These are phyloP conservation scores for Groenewaldozyma salmanticensis DNA, from an alignment of 805 yeast species.

Conservation along the genomic window DNA sequence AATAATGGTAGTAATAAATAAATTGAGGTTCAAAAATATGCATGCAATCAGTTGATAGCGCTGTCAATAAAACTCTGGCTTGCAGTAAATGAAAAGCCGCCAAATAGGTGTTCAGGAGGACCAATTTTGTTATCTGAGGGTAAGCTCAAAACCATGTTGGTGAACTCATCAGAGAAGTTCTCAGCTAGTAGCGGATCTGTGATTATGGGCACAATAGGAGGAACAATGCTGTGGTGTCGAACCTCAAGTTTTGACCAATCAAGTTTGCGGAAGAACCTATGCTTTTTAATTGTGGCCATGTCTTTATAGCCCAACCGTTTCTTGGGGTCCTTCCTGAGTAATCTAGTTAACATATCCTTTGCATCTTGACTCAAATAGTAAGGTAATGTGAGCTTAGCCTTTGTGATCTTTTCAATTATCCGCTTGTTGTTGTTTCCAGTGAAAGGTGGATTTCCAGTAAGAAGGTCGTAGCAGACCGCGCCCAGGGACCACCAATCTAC, in stretches of 20 bases:
- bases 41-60: too few species aligned
- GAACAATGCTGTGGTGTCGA: constrained; percentile 40
- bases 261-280: constrained; percentile 66
- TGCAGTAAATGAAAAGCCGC: constrained; percentile 32
- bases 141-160: constrained; percentile 38
- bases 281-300: constrained; percentile 43
- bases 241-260: constrained; percentile 53
- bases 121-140: background rate
- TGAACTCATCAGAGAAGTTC: constrained; percentile 73
- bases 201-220: constrained; percentile 77
- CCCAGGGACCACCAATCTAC: constrained; percentile 95
- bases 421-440: constrained; percentile 72
- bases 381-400: constrained; percentile 57
- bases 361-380: constrained; percentile 72
- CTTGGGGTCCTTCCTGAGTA: constrained; percentile 58
- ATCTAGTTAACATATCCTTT: constrained; percentile 57
- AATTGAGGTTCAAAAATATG: too few species aligned
- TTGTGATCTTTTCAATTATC: constrained; percentile 63
- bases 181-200: constrained; percentile 79
- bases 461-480: constrained; percentile 66
- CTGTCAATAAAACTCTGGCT: constrained; percentile 30
- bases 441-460: constrained; percentile 83
- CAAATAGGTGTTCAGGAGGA: constrained; percentile 12
- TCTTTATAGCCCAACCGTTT: constrained; percentile 55
- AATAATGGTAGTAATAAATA: too few species aligned